Evolutionary conservation across 176 grass and related monocot species (phyloP).

Genomic region (Microstegium vimineum): DNA sequence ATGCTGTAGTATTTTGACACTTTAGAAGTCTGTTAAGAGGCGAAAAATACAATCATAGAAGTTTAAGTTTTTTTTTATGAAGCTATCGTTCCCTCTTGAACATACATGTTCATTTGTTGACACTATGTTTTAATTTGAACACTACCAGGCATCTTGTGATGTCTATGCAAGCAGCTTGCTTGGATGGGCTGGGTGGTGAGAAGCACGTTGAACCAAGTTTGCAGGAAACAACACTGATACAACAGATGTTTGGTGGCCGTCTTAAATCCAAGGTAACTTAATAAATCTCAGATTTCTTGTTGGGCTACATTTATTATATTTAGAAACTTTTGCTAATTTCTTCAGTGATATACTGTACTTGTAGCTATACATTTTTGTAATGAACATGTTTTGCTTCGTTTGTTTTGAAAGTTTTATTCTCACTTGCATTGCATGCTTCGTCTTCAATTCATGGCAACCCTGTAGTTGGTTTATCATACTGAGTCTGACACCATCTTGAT

Average conservation of each 20-base stretch:
- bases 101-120: constrained; percentile 17
- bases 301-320: not conserved
- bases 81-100: constrained; percentile 3
- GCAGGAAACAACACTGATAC: constrained; percentile 96
- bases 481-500: not conserved
- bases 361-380: not conserved
- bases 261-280: constrained; percentile 89
- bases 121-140: constrained; percentile 28
- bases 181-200: constrained; percentile 87
- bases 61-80: not conserved
- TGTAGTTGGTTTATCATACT: not conserved
- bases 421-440: not conserved
- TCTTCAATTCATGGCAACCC: not conserved
- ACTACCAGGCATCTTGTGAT: constrained; percentile 82
- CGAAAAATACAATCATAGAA: not conserved
- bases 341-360: not conserved
- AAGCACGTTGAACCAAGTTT: constrained; percentile 74
- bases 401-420: constrained; percentile 18
- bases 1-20: not conserved
- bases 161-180: constrained; percentile 93
- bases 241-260: constrained; percentile 96
- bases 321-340: constrained; percentile 10
- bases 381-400: not conserved
- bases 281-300: not conserved
- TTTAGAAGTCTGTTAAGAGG: not conserved